These are phyloP conservation scores for Aureobasidium sp. DNA, from an alignment of 2,329 filamentous ascomycete species.

Conservation along the genomic window DNA sequence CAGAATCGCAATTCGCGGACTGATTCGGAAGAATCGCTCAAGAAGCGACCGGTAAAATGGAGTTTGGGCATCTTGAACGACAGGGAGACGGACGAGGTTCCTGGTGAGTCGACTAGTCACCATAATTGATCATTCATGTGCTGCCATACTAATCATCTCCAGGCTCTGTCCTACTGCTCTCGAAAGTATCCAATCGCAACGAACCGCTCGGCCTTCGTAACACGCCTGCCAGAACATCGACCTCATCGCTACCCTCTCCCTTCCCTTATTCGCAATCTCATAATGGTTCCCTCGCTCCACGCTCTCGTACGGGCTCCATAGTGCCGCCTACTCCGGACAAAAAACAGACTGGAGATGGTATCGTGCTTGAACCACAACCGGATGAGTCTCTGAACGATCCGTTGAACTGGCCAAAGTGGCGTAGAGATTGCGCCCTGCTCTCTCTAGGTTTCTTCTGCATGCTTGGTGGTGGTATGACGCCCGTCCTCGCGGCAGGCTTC, in stretches of 20 bases:
- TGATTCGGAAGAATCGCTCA: conserved; percentile 15
- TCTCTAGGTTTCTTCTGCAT: conserved; percentile 89
- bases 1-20: conserved; percentile 40
- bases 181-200: conserved; percentile 49
- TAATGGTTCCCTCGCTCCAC: conserved; percentile 1
- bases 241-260: conserved; percentile 22
- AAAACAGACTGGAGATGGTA: conserved; percentile 77
- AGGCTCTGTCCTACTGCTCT: conserved; percentile 56
- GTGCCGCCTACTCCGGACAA: conserved; percentile 33
- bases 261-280: conserved; percentile 17
- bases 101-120: conserved; percentile 49
- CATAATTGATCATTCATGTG: not conserved
- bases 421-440: conserved; percentile 70
- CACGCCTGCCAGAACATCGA: conserved; percentile 49
- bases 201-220: conserved; percentile 55
- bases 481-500: conserved; percentile 84
- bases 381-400: conserved; percentile 88
- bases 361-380: conserved; percentile 86
- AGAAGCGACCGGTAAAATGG: conserved; percentile 35
- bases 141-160: not conserved
- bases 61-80: conserved; percentile 79
- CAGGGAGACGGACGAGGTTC: conserved; percentile 73
- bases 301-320: conserved; percentile 14
- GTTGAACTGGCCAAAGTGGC: conserved; percentile 81
- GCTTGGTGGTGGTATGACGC: conserved; percentile 87